Conservation (phyloP, 352 stramenopile genomes). For the Globisporangium orthogonon region DNA sequence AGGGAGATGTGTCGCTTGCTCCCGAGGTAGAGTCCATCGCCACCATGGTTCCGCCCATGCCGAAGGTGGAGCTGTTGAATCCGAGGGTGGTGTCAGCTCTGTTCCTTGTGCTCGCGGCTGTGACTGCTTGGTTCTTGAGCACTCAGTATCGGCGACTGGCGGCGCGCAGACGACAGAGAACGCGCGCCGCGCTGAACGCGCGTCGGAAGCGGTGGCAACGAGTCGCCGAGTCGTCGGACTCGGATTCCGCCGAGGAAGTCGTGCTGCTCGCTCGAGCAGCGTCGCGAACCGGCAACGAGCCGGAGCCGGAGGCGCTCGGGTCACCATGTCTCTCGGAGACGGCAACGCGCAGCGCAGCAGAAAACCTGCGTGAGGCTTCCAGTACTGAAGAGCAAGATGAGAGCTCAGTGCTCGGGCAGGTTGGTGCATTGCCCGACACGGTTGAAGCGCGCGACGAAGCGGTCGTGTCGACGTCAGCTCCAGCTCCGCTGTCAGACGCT, state of each 20-base stretch:
- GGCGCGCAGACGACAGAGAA: neutral
- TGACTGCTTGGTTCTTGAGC: slow-evolving; percentile 23
- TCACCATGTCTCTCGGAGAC: neutral
- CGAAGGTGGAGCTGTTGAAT: slow-evolving; percentile 3
- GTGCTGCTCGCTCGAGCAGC: slow-evolving; percentile 21
- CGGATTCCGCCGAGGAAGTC: slow-evolving; percentile 32
- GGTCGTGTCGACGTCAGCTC: neutral
- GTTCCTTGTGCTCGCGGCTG: slow-evolving; percentile 13
- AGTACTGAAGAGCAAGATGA: neutral
- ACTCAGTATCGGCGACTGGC: slow-evolving; percentile 13
- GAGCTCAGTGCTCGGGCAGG: neutral
- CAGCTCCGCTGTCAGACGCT: neutral
- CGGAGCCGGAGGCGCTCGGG: slow-evolving; percentile 8
- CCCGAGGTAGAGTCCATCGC: neutral
- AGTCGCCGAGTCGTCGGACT: slow-evolving; percentile 12
- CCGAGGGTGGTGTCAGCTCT: slow-evolving; percentile 2
- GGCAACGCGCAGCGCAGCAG: neutral
- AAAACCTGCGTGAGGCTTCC: neutral
- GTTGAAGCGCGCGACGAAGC: neutral
- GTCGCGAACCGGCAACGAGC: slow-evolving; percentile 5
- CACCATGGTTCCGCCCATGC: neutral
- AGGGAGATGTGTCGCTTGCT: neutral
- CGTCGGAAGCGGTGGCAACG: slow-evolving; percentile 28
- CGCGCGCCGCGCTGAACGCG: slow-evolving; percentile 6
- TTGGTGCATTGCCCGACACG: neutral